Evolutionary conservation across 768 basidiomycete species (phyloP).

Genomic region (Pleurotus ostreatus): DNA sequence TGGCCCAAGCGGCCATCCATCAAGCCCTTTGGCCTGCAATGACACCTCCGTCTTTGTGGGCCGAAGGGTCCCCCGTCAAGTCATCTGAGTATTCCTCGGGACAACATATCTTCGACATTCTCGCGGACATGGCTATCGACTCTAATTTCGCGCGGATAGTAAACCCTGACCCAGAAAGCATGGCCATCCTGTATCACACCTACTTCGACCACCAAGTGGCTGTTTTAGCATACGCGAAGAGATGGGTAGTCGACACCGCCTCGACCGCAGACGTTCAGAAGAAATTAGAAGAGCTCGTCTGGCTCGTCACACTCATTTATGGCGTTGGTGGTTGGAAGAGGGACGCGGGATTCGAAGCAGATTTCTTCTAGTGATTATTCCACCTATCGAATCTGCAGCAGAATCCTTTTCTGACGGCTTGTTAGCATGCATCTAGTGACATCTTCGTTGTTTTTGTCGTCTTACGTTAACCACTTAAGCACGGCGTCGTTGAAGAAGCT

Average conservation of each 20-base stretch:
- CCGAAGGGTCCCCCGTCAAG: background rate
- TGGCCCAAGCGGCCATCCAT: constrained; percentile 55
- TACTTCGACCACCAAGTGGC: constrained; percentile 1
- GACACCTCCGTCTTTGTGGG: constrained; percentile 16
- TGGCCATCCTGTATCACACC: background rate
- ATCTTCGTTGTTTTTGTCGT: constrained; percentile 51
- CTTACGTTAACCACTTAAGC: constrained; percentile 28
- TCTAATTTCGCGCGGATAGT: constrained; percentile 22
- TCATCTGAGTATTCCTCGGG: background rate
- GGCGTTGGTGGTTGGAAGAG: constrained; percentile 27
- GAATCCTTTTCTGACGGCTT: constrained; percentile 8
- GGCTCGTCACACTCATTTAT: constrained; percentile 42
- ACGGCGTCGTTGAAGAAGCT: constrained; percentile 37
- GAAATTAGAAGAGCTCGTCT: constrained; percentile 50
- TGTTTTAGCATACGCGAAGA: constrained; percentile 18
- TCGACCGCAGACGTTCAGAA: constrained; percentile 27
- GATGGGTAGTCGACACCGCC: constrained; percentile 18
- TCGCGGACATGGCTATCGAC: constrained; percentile 53
- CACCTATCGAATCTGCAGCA: background rate
- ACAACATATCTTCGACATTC: constrained; percentile 45
- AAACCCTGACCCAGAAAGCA: constrained; percentile 7
- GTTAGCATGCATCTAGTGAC: constrained; percentile 54
- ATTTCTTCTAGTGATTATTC: constrained; percentile 46
- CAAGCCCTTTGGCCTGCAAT: constrained; percentile 30
- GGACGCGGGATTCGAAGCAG: constrained; percentile 32